Evolutionary conservation across 2,329 filamentous ascomycete genomes (phyloP).

Genomic region (Bisporella sp.): DNA sequence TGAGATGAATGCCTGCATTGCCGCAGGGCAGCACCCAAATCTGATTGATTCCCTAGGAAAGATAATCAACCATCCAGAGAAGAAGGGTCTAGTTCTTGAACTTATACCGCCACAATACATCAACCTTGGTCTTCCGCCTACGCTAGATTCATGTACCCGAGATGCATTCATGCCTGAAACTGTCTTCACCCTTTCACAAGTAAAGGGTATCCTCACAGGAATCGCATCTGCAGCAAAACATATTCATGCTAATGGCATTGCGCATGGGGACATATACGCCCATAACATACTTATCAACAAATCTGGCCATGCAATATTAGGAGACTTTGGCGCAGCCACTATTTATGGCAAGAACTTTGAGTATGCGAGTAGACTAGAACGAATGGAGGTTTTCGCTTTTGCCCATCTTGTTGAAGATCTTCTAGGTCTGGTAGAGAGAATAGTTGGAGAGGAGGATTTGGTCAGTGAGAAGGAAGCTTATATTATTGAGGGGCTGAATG

Average conservation of each 20-base stretch:
- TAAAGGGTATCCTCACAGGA: constrained; percentile 31
- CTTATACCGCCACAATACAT: constrained; percentile 37
- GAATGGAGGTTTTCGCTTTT: constrained; percentile 40
- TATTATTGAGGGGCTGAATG: constrained; percentile 20
- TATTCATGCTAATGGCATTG: constrained; percentile 36
- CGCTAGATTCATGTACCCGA: constrained; percentile 38
- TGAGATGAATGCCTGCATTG: constrained; percentile 40
- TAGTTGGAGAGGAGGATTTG: constrained; percentile 10
- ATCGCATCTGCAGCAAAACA: constrained; percentile 37
- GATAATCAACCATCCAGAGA: constrained; percentile 34
- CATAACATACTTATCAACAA: constrained; percentile 39
- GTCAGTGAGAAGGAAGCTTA: constrained; percentile 21
- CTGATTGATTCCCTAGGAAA: constrained; percentile 39
- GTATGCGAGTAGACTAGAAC: constrained; percentile 29
- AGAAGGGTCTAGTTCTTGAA: constrained; percentile 38
- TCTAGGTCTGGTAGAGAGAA: constrained; percentile 28
- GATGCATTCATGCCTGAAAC: constrained; percentile 33
- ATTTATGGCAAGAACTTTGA: constrained; percentile 30
- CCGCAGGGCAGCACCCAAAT: constrained; percentile 38
- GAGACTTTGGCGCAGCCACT: constrained; percentile 41
- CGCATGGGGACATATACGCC: constrained; percentile 41
- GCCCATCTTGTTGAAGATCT: constrained; percentile 40
- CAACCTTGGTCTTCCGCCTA: constrained; percentile 37
- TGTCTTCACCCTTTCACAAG: constrained; percentile 24
- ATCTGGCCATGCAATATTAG: constrained; percentile 36